These are phyloP conservation scores for Cercophora newfieldiana DNA, from an alignment of 495 filamentous ascomycete genomes.

Conservation along the genomic window DNA sequence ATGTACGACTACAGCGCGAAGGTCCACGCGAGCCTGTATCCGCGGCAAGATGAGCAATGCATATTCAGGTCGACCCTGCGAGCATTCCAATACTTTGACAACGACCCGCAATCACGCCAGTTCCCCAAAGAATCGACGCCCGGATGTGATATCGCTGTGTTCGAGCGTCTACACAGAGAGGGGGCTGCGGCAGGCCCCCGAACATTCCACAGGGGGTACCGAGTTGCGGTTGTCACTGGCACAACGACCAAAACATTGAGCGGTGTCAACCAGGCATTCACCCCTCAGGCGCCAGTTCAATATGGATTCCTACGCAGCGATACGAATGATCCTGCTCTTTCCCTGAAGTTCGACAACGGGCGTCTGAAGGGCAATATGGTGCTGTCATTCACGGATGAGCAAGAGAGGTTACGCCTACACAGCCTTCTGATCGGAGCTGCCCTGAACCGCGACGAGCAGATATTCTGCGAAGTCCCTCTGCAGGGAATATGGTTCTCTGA, in stretches of 20 bases:
- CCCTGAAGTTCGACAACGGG: conserved; percentile 69
- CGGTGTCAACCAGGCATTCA: conserved; percentile 65
- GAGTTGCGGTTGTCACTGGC: conserved; percentile 71
- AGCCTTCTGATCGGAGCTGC: conserved; percentile 68
- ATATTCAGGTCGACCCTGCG: conserved; percentile 65
- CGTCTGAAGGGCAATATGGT: conserved; percentile 65
- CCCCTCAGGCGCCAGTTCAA: conserved; percentile 61
- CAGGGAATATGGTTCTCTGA: conserved; percentile 64
- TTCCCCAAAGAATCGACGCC: conserved; percentile 74
- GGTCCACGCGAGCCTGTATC: conserved; percentile 66
- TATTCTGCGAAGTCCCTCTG: conserved; percentile 62
- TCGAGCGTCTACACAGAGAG: conserved; percentile 63
- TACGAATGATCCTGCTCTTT: conserved; percentile 62
- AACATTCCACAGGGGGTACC: conserved; percentile 70
- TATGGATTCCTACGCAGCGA: conserved; percentile 73
- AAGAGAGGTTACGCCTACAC: conserved; percentile 66
- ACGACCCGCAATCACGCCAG: conserved; percentile 57
- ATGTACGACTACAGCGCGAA: conserved; percentile 79
- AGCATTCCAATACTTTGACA: conserved; percentile 74
- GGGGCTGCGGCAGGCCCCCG: conserved; percentile 67
- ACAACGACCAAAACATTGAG: conserved; percentile 73
- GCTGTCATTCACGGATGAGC: conserved; percentile 68
- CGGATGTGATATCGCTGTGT: conserved; percentile 67
- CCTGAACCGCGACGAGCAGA: conserved; percentile 57
- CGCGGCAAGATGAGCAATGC: conserved; percentile 62